phyloP scores from a whole-genome alignment of 768 basidiomycete species.

The Podaxis sp. region DNA sequence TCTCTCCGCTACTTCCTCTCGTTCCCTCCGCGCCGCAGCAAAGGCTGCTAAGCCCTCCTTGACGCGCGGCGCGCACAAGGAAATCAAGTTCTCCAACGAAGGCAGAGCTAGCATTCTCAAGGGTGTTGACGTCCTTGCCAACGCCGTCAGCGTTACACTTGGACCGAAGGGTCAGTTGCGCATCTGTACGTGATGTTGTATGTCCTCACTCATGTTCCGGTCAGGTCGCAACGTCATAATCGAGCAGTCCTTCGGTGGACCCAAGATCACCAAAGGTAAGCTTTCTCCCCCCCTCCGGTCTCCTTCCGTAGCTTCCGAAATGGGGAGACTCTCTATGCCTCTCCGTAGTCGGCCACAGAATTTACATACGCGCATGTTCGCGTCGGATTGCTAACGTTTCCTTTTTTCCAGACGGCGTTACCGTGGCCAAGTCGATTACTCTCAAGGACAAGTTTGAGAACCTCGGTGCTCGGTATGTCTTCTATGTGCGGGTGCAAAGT shows the following conservation, averaged over 20 bases:
- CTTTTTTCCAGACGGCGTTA: conserved; percentile 80
- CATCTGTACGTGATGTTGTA: neutral
- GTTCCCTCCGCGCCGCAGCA: conserved; percentile 64
- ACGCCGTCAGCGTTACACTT: conserved; percentile 94
- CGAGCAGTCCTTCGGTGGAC: conserved; percentile 86
- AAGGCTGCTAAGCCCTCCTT: conserved; percentile 54
- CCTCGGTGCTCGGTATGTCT: conserved; percentile 85
- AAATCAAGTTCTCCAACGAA: conserved; percentile 95
- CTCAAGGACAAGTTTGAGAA: conserved; percentile 99
- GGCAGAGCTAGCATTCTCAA: conserved; percentile 91
- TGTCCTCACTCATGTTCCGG: conserved; percentile 17
- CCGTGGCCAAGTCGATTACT: conserved; percentile 92
- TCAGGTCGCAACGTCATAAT: conserved; percentile 97
- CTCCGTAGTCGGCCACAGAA: neutral
- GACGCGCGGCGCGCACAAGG: conserved; percentile 84
- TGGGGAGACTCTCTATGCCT: neutral
- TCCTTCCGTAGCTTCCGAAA: neutral
- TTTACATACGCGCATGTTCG: neutral
- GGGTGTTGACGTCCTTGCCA: conserved; percentile 95
- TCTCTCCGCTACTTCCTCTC: conserved; percentile 64
- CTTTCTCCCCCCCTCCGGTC: conserved; percentile 14
- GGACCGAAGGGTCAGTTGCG: conserved; percentile 81
- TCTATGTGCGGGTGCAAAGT: neutral
- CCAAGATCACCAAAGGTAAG: conserved; percentile 94
- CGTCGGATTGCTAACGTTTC: conserved; percentile 11